These are phyloP conservation scores for Pleurozium schreberi DNA, from an alignment of 225 moss, liverwort and hornwort species.

Conservation along the genomic window DNA sequence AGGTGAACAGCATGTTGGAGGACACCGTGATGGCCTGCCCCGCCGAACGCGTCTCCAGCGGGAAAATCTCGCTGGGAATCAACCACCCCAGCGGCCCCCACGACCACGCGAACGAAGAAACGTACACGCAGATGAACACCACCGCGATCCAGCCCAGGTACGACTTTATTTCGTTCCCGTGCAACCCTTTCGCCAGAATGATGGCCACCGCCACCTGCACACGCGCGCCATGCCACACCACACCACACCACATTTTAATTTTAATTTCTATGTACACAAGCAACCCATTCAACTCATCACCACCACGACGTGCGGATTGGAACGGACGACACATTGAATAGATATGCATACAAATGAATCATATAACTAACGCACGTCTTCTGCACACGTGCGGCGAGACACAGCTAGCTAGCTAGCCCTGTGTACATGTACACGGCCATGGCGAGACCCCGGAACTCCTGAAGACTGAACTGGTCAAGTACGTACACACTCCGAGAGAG, in stretches of 20 bases:
- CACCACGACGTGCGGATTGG: not conserved
- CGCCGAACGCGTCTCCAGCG: constrained; percentile 42
- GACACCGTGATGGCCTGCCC: constrained; percentile 49
- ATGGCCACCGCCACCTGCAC: constrained; percentile 28
- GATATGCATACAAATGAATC: not conserved
- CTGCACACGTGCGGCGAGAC: not conserved
- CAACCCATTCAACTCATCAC: not conserved
- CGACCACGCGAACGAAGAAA: constrained; percentile 49
- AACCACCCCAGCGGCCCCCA: constrained; percentile 56
- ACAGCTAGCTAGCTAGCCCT: not conserved
- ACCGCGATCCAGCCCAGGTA: constrained; percentile 13
- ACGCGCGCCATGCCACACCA: not conserved
- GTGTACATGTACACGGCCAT: not conserved
- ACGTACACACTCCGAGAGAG: not conserved
- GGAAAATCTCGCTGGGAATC: constrained; percentile 52
- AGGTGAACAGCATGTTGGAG: constrained; percentile 49
- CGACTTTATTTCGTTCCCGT: not conserved
- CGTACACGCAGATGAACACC: constrained; percentile 28
- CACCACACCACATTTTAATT: not conserved
- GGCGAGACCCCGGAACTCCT: not conserved
- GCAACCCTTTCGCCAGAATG: constrained; percentile 6
- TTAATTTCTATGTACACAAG: too few relatives aligned
- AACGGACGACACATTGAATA: not conserved
- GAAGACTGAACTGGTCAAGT: not conserved
- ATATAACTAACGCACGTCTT: not conserved